Evolutionary conservation across 2,329 filamentous ascomycete genomes (phyloP), one percentile per base, ranked within the genome.

Genomic region (Penicillium sp.): DNA sequence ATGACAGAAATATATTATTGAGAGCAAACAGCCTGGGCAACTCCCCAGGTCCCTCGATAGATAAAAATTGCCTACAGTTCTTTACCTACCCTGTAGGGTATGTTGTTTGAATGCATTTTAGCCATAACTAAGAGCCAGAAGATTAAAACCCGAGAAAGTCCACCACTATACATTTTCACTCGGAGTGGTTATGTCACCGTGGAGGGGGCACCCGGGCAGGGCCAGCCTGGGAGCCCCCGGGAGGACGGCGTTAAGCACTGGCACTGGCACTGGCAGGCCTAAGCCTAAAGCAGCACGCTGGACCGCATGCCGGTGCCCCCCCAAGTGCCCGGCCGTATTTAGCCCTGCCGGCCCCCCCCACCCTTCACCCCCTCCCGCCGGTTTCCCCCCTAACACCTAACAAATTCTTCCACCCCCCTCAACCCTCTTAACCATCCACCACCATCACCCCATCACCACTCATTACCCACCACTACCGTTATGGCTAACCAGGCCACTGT

Each of bases 401-500:
- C 49, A 49, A 64, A 51, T 51, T 54, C 56, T 63, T 53, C 55
- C 53, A 55, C 59, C 56, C 51, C 56, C 58, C 36, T 46, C 51
- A n/a, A 53, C 59, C 34, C 47, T 51, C 43, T 40, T 39, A 43
- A 46, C 40, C 54, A 45, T 43, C 43, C 51, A 49, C 65, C 76
- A 76, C 40, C 76, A n/a, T n/a, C 78, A 49, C 51, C 26, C 36
- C 36, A 53, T 23, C 29, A 40, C 40, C 26, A 17, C 7, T 20
- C 17, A 42, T 26, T 17, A 46, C 12, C 78, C 33, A 67, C 76
- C 40, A 75, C 72, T 70, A 56, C 69, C 52, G 58, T 62, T 47
- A 72, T 71, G 54, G 70, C 76, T 44, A 60, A 55, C 46, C 67
- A 69, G 41, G 66, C 62, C 58, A 67, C 67, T 34, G 65, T 75